phyloP scores from a whole-genome alignment of 768 basidiomycete genomes.

The Suillus clintonianus region DNA sequence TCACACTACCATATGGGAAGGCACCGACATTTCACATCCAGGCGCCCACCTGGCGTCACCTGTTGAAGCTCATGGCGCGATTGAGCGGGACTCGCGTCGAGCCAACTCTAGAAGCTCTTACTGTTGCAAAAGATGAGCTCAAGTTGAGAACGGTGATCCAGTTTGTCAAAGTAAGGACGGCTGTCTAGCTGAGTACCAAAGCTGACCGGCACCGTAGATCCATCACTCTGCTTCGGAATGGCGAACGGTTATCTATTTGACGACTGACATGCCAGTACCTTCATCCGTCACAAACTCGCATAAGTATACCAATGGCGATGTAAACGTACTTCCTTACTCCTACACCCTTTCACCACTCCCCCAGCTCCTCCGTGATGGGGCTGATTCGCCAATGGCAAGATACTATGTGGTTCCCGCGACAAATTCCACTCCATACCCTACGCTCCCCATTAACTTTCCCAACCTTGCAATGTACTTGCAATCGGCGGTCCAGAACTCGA shows the following conservation, averaged over 20 bases:
- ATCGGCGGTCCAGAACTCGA: constrained; percentile 67
- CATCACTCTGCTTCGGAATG: constrained; percentile 62
- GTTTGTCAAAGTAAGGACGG: constrained; percentile 64
- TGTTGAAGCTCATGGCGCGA: constrained; percentile 75
- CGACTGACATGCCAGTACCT: constrained; percentile 69
- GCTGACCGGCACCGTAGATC: constrained; percentile 41
- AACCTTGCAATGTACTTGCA: constrained; percentile 76
- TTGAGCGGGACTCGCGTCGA: constrained; percentile 71
- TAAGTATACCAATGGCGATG: constrained; percentile 58
- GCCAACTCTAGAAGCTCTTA: constrained; percentile 67
- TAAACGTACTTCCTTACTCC: constrained; percentile 70
- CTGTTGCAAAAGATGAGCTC: constrained; percentile 53
- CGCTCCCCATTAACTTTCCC: constrained; percentile 74
- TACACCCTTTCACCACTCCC: constrained; percentile 64
- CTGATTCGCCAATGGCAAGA: constrained; percentile 65
- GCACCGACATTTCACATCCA: constrained; percentile 71
- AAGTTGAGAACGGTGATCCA: constrained; percentile 76
- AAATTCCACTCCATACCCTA: constrained; percentile 60
- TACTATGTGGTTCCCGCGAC: constrained; percentile 72
- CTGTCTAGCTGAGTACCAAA: background rate
- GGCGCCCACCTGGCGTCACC: constrained; percentile 71
- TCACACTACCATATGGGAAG: constrained; percentile 71
- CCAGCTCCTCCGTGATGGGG: constrained; percentile 60
- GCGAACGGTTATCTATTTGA: constrained; percentile 78
- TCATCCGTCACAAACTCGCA: constrained; percentile 41